Evolutionary conservation across 1,284 basidiomycete genomes (phyloP), one percentile per base, ranked within the genome.

Genomic region (Ceratobasidium papillatum): DNA sequence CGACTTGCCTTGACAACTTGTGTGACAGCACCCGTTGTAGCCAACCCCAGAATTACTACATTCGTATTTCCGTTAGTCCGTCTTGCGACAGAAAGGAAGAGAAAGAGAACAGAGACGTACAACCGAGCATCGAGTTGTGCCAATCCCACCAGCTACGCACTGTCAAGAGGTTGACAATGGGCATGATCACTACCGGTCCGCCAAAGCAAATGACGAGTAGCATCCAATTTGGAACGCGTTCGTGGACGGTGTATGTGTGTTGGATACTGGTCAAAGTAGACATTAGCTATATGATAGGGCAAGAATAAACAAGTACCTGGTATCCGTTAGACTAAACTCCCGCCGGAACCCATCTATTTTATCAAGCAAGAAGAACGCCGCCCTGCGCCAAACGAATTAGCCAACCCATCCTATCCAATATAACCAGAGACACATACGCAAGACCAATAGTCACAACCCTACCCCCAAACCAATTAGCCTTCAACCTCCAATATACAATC

Each of bases 131-230:
- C 65, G 92, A 87, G 79, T 89, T 92, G 81, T 99, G 96, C 43
- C 93, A 84, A 79, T 98, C 96, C 94, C 95, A 98, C 83, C 90
- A 89, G 4, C 90, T 92, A 25, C 91, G 87, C 12, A 94, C 84
- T 22, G 94, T 90, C 9, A 92, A 74, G 27, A 90, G 76, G 78
- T 94, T 93, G 77, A 95, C 86, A 7, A 88, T 78, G 19, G 90
- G 85, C 78, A 94, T 89, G 47, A 94, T 82, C 19, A 90, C 78
- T 3, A 93, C 80, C 0, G 95, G 94, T 1, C 91, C 84, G 3
- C 88, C 87, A 54, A 92, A 81, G 47, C 90, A 89, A 74, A 96
- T 90, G 49, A 93, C 80, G 78, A 89, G 89, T 1, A 95, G 82
- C 8, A 89, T 86, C 61, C 85, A 77, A 78, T 85, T 91, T 0